phyloP scores from a whole-genome alignment of 2,329 filamentous ascomycete genomes.

The Fusarium liriodendri region DNA sequence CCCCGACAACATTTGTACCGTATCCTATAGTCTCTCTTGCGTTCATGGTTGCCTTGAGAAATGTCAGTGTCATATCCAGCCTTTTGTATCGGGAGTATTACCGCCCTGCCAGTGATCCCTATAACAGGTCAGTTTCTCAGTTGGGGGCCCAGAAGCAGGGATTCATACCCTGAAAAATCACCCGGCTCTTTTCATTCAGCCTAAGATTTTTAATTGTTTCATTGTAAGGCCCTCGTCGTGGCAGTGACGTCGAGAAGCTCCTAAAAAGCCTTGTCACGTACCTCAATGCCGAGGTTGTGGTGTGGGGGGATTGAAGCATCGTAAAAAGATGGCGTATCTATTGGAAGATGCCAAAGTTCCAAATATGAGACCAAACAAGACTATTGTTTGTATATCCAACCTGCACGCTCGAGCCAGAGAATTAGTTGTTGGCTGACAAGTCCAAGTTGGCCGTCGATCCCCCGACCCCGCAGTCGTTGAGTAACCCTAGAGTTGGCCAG shows the following conservation, averaged over 20 bases:
- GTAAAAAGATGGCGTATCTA: not conserved
- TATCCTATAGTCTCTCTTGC: constrained; percentile 53
- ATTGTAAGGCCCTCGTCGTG: constrained; percentile 31
- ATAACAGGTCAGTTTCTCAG: not conserved
- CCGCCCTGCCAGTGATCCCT: constrained; percentile 55
- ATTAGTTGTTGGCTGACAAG: not conserved
- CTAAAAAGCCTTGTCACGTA: not conserved
- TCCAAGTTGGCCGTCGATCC: not conserved
- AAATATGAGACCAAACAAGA: not conserved
- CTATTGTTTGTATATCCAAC: not conserved
- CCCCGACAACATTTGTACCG: constrained; percentile 52
- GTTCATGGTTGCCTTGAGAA: constrained; percentile 50
- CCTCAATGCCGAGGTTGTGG: not conserved
- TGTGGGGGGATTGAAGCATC: not conserved
- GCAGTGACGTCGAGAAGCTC: not conserved
- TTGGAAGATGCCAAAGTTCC: not conserved
- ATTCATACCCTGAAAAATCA: constrained; percentile 50
- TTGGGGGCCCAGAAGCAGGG: too few relatives aligned
- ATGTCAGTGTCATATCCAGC: not conserved
- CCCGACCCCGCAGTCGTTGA: not conserved
- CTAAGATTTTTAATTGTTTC: constrained; percentile 47
- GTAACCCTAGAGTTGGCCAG: not conserved
- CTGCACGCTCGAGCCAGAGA: not conserved
- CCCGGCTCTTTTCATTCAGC: constrained; percentile 43
- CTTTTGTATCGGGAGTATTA: constrained; percentile 23